phyloP scores from a whole-genome alignment of 73 alveolate genomes.

The Paramecium primaurelia region DNA sequence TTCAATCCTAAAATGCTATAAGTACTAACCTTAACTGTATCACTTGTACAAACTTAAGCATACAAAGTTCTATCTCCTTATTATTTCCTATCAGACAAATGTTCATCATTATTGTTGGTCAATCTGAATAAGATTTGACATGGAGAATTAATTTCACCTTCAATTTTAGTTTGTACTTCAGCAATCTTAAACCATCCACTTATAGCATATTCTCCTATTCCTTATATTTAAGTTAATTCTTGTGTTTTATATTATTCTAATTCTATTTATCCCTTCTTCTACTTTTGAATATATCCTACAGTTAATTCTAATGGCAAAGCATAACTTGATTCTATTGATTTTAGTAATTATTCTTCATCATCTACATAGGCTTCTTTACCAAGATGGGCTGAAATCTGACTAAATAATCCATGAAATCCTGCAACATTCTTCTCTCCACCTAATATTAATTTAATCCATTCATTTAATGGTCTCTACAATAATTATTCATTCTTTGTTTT shows the following conservation, averaged over 20 bases:
- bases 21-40: background rate
- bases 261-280: background rate
- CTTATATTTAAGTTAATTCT: background rate
- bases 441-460: background rate
- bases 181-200: constrained; percentile 48
- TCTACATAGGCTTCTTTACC: background rate
- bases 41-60: background rate
- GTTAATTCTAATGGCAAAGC: constrained; percentile 21
- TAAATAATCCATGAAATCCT: background rate
- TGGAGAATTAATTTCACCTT: background rate
- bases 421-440: constrained; percentile 18
- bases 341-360: background rate
- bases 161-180: background rate
- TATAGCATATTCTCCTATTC: constrained; percentile 17
- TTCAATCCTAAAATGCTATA: background rate
- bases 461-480: constrained; percentile 2
- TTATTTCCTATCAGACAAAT: background rate
- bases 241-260: background rate
- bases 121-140: constrained; percentile 12
- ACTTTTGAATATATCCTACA: background rate
- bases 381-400: background rate
- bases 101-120: constrained; percentile 12
- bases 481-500: background rate
- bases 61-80: constrained; percentile 42
- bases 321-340: background rate